Evolutionary conservation across 2,329 filamentous ascomycete species (phyloP).

Genomic region (Colletotrichum tamarilloi): DNA sequence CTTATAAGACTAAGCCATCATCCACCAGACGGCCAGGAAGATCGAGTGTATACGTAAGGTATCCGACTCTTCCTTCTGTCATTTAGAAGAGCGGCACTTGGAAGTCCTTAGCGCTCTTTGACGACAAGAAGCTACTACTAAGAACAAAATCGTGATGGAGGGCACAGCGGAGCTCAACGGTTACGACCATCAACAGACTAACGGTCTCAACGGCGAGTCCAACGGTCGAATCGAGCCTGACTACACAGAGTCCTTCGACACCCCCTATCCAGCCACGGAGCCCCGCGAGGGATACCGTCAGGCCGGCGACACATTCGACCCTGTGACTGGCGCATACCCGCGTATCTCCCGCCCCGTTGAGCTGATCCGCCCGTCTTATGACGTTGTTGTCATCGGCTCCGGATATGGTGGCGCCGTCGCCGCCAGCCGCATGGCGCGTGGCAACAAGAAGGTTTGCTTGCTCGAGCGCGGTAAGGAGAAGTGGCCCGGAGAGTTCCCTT

Average conservation of each 20-base stretch:
- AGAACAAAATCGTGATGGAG: background rate
- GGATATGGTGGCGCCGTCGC: conserved; percentile 62
- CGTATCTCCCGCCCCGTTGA: conserved; percentile 50
- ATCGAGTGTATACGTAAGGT: background rate
- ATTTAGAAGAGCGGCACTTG: background rate
- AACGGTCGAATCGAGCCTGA: background rate
- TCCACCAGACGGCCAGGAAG: background rate
- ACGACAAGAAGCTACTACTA: background rate
- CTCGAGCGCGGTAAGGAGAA: conserved; percentile 58
- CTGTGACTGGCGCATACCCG: conserved; percentile 40
- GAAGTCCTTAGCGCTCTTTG: background rate
- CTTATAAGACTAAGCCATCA: background rate
- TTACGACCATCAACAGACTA: background rate
- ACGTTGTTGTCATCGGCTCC: conserved; percentile 59
- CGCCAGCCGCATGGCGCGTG: conserved; percentile 56
- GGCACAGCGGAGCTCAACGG: conserved; percentile 7
- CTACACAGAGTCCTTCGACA: background rate
- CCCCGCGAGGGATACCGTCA: background rate
- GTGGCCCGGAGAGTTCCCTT: conserved; percentile 58
- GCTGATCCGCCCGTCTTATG: conserved; percentile 52
- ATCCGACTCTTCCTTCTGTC: background rate
- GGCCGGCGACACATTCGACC: conserved; percentile 9
- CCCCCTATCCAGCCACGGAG: background rate
- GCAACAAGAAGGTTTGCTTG: conserved; percentile 50
- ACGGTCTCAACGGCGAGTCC: conserved; percentile 13